These are phyloP conservation scores for Leccinum fuscescens DNA, from an alignment of 1,284 basidiomycete species.

Conservation along the genomic window DNA sequence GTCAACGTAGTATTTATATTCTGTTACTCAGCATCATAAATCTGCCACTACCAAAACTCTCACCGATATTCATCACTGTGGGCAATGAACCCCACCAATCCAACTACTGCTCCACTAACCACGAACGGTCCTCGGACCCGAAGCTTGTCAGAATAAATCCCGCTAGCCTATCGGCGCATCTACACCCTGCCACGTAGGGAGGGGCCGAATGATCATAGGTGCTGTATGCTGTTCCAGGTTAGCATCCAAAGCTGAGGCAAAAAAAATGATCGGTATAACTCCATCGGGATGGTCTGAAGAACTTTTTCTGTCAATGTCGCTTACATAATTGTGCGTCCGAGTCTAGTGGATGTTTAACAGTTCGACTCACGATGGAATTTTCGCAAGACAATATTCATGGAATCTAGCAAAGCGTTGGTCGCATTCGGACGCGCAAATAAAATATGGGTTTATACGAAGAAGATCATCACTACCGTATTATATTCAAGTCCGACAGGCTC, in stretches of 20 bases:
- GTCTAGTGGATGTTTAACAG: not conserved
- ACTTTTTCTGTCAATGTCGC: not conserved
- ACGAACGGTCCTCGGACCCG: too few species aligned
- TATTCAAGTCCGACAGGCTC: not conserved
- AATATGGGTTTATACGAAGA: not conserved
- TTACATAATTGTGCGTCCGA: not conserved
- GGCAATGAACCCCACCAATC: too few species aligned
- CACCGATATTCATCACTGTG: too few species aligned
- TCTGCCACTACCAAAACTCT: too few species aligned
- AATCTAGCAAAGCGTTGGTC: not conserved
- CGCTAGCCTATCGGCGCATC: not conserved
- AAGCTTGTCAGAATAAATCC: too few species aligned
- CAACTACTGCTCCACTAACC: too few species aligned
- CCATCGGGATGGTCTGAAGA: not conserved
- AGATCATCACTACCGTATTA: not conserved
- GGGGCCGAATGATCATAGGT: not conserved
- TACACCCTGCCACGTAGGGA: not conserved
- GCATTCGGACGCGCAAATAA: not conserved
- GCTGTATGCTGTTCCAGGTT: not conserved
- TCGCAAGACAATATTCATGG: not conserved
- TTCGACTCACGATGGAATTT: not conserved
- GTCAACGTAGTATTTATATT: too few species aligned
- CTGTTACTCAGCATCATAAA: too few species aligned
- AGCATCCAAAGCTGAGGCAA: not conserved
- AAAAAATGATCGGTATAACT: not conserved